Percentiles rank a stretch among this genome's conserved stretches.
phyloP scores from a whole-genome alignment of 257 asterid species.

The Marsdenia floribunda region DNA sequence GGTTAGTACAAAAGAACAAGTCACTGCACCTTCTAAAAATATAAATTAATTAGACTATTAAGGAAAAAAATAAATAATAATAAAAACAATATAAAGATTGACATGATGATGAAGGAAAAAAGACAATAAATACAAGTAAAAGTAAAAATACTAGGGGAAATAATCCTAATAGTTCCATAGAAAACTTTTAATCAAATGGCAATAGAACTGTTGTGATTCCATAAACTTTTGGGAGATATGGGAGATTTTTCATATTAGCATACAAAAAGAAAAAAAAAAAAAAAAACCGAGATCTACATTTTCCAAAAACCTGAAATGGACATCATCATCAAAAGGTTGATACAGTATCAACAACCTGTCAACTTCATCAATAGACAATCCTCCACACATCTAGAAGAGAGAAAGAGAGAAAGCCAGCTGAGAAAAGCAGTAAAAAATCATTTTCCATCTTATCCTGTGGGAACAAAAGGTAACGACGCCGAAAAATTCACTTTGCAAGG shows the following conservation, averaged over 20 bases:
- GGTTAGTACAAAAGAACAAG: not conserved
- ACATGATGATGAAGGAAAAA: too few species aligned
- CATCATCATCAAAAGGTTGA: not conserved
- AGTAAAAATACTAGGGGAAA: too few species aligned
- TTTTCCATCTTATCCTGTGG: not conserved
- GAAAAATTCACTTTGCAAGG: not conserved
- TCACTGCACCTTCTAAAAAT: not conserved
- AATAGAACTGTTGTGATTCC: too few species aligned
- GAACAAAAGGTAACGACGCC: not conserved
- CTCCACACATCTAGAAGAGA: not conserved
- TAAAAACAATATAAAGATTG: too few species aligned
- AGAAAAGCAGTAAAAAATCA: not conserved
- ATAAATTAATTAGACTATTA: too few species aligned
- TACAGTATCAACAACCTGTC: not conserved
- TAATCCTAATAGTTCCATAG: too few species aligned
- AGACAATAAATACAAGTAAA: too few species aligned
- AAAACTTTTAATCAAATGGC: too few species aligned
- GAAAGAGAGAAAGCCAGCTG: not conserved
- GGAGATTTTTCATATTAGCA: too few species aligned
- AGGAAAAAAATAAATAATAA: too few species aligned
- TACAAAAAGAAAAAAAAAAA: too few species aligned
- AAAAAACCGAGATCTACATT: not conserved
- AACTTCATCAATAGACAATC: not conserved
- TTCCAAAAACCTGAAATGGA: not conserved
- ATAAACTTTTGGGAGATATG: too few species aligned